These are phyloP conservation scores for Musa acuminata DNA, from an alignment of 176 grass and related monocot genomes.

Conservation along the genomic window DNA sequence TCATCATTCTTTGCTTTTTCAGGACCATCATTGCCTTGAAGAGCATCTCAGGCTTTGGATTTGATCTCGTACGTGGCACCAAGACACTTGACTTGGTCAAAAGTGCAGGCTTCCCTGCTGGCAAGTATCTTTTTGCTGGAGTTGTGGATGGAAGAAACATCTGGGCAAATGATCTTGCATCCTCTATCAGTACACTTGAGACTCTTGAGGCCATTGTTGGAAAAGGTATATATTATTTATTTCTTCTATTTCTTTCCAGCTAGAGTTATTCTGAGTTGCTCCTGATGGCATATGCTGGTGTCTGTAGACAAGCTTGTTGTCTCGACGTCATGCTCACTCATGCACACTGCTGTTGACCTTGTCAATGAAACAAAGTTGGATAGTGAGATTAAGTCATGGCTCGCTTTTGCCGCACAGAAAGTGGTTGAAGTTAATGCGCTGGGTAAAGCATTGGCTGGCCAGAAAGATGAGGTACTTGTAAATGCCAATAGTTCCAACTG, in stretches of 20 bases:
- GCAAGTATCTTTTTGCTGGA: conserved; percentile 92
- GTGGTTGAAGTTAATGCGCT: conserved; percentile 83
- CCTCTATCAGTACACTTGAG: conserved; percentile 63
- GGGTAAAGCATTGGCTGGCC: conserved; percentile 71
- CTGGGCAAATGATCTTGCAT: conserved; percentile 84
- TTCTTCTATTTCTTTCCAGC: conserved; percentile 4
- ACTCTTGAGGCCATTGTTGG: conserved; percentile 73
- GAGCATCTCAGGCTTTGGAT: conserved; percentile 64
- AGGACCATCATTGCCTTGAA: conserved; percentile 77
- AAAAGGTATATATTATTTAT: conserved; percentile 47
- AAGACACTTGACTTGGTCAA: conserved; percentile 80
- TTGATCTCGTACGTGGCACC: conserved; percentile 84
- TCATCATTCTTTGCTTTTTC: not conserved
- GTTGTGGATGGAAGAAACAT: conserved; percentile 97
- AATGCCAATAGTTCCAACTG: no score
- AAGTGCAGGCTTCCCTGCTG: conserved; percentile 53
- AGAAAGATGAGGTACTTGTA: conserved; percentile 69
- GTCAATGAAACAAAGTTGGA: conserved; percentile 93
- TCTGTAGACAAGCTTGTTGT: conserved; percentile 82
- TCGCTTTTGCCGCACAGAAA: conserved; percentile 92
- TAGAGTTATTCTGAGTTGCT: not conserved
- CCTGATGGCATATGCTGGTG: conserved; percentile 12
- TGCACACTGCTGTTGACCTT: conserved; percentile 97
- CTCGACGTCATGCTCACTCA: conserved; percentile 87
- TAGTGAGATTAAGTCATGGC: conserved; percentile 78